Evolutionary conservation across 177 flowering plant species (phyloP).

Genomic region (Vitis hybrid): DNA sequence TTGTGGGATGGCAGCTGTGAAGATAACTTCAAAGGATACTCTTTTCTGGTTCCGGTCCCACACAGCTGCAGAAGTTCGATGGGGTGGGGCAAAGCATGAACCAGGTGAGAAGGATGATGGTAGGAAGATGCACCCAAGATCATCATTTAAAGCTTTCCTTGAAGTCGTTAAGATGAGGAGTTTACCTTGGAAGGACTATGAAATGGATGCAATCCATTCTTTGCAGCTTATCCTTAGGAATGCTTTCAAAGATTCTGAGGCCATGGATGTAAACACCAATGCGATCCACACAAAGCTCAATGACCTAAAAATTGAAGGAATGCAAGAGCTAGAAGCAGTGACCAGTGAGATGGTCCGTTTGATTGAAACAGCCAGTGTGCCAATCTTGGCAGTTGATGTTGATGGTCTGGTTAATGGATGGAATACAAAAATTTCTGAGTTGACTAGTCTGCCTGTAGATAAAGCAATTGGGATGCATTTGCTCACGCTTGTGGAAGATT

Average conservation of each 20-base stretch:
- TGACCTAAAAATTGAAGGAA: constrained; percentile 76
- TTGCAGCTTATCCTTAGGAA: constrained; percentile 92
- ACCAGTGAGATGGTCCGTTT: constrained; percentile 94
- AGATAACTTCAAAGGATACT: constrained; percentile 72
- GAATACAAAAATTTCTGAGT: constrained; percentile 91
- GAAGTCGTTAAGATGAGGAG: constrained; percentile 91
- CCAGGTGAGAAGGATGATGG: constrained; percentile 84
- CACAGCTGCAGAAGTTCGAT: constrained; percentile 79
- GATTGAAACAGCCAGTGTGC: constrained; percentile 96
- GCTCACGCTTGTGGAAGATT: constrained; percentile 84
- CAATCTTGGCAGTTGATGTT: constrained; percentile 85
- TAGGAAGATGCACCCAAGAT: constrained; percentile 91
- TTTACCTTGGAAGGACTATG: constrained; percentile 89
- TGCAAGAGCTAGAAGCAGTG: constrained; percentile 90
- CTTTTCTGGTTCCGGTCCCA: constrained; percentile 93
- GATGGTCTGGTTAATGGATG: constrained; percentile 91
- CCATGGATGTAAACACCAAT: constrained; percentile 30
- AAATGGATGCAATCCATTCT: constrained; percentile 99
- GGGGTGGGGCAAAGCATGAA: constrained; percentile 99
- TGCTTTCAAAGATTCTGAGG: constrained; percentile 58
- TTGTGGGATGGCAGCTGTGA: constrained; percentile 99
- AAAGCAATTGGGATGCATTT: constrained; percentile 85
- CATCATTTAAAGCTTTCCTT: constrained; percentile 95
- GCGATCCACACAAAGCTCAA: constrained; percentile 57
- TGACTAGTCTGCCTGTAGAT: constrained; percentile 82